Evolutionary conservation across 805 yeast species (phyloP).

Genomic region (Babjeviella inositovora): DNA sequence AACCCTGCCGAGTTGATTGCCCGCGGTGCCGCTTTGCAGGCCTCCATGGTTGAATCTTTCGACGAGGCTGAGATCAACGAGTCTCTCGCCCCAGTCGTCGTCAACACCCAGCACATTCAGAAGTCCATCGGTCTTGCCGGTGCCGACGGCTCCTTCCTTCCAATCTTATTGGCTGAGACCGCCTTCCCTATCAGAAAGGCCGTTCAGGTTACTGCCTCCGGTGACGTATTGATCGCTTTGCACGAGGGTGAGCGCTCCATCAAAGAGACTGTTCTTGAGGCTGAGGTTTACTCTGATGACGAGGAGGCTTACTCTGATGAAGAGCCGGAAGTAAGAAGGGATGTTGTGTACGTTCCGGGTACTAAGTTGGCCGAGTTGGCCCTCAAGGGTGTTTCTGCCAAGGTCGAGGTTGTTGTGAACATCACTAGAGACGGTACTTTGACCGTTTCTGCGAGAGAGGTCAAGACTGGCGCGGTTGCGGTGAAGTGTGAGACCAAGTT

Average conservation of each 20-base stretch:
- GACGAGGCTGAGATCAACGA: constrained; percentile 73
- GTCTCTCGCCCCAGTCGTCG: constrained; percentile 67
- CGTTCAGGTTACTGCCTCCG: constrained; percentile 45
- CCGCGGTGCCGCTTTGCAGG: constrained; percentile 96
- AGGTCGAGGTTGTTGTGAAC: constrained; percentile 51
- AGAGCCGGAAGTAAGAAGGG: constrained; percentile 79
- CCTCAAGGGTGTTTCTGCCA: constrained; percentile 50
- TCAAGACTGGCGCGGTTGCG: constrained; percentile 33
- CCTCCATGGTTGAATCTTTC: constrained; percentile 67
- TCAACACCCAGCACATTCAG: constrained; percentile 75
- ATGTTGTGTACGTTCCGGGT: constrained; percentile 60
- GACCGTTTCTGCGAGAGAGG: constrained; percentile 46
- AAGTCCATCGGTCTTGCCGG: constrained; percentile 77
- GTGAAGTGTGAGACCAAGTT: constrained; percentile 34
- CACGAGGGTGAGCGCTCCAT: constrained; percentile 78
- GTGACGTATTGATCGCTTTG: constrained; percentile 51
- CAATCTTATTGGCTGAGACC: constrained; percentile 69
- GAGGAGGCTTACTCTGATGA: constrained; percentile 33
- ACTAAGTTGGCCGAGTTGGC: constrained; percentile 65
- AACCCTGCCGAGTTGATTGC: constrained; percentile 84
- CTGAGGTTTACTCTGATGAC: constrained; percentile 28
- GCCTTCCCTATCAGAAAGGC: constrained; percentile 83
- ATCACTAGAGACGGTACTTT: constrained; percentile 50
- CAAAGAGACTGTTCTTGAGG: constrained; percentile 69
- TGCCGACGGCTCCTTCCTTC: constrained; percentile 54